Base-by-base conservation (phyloP, 2,329 filamentous ascomycete genomes). In the Diaporthe nobilis region DNA sequence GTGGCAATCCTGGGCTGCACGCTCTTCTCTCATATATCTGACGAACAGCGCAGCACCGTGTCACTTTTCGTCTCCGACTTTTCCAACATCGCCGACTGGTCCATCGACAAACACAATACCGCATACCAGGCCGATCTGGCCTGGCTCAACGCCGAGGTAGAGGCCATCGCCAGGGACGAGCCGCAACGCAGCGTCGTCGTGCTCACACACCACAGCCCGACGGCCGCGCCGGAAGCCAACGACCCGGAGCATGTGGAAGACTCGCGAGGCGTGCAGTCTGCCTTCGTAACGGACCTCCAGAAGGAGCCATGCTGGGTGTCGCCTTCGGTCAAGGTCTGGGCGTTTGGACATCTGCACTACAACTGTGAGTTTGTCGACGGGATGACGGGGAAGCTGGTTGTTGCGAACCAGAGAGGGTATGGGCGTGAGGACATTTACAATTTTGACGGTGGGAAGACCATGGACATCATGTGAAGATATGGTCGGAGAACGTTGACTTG, bases 61-160 rank as follows among this genome's bases (percentile, higher is more conserved):
- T 12, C 37, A n/a, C n/a, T 63, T 0, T 63, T 63, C n/a, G n/a
- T 63, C 22, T 63, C 58, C 1, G 37, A 63, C n/a, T 44, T 44
- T 13, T 63, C 37, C n/a, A 63, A 28, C 13, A 44, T 63, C 12
- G 58, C 13, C 13, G 58, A 44, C n/a, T 63, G 58, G 37, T 63
- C 58, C 12, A 4, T 63, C 15, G 58, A 63, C 37, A 63, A 1
- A 28, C 58, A 63, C 10, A 44, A 63, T 28, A n/a, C 34, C 39
- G 37, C n/a, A 1, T n/a, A 63, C 37, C 37, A 7, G 12, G 58
- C n/a, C 28, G 58, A 63, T 4, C n/a, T 63, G 13, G 58, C 37
- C 58, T 63, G 58, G 58, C 58, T 63, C n/a, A 63, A 63, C n/a
- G 25, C 42, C 42, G 9, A 49, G 61, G 61, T 65, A 12, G 25